Conservation (phyloP, 495 filamentous ascomycete species). For the Halenospora varia region DNA sequence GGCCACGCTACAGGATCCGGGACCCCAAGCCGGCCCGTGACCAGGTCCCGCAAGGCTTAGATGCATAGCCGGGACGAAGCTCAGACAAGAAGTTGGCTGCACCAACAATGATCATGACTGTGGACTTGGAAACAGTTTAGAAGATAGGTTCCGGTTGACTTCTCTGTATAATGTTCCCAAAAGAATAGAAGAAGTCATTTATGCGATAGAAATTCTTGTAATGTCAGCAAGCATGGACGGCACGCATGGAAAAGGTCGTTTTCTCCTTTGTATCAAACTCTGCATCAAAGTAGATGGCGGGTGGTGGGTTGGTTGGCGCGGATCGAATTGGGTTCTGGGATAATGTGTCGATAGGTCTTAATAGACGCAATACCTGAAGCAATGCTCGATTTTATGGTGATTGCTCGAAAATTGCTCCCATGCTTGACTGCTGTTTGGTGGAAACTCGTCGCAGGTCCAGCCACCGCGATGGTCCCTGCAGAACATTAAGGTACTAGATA, state of each 20-base stretch:
- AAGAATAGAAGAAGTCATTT: background rate
- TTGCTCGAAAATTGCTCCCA: background rate
- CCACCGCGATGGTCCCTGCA: background rate
- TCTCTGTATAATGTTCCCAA: constrained; percentile 25
- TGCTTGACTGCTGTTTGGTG: background rate
- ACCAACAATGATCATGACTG: constrained; percentile 10
- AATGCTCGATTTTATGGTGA: no score
- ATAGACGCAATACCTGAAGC: background rate
- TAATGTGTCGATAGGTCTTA: background rate
- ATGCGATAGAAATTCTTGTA: constrained; percentile 1
- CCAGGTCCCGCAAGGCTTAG: constrained; percentile 58
- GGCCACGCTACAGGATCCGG: constrained; percentile 34
- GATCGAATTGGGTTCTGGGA: background rate
- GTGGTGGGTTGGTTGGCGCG: background rate
- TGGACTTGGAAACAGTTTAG: background rate
- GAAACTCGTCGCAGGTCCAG: background rate
- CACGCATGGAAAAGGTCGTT: background rate
- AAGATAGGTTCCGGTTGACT: constrained; percentile 6
- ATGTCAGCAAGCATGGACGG: background rate
- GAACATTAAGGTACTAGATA: background rate
- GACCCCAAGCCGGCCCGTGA: constrained; percentile 43
- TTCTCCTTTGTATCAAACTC: background rate
- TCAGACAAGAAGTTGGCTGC: constrained; percentile 1
- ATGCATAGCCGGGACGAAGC: background rate
- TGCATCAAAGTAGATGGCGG: background rate